Percentiles rank a stretch among this genome's conserved stretches.
Evolutionary conservation across 129 eudicot genomes (phyloP).

Genomic region (Lonicera japonica): DNA sequence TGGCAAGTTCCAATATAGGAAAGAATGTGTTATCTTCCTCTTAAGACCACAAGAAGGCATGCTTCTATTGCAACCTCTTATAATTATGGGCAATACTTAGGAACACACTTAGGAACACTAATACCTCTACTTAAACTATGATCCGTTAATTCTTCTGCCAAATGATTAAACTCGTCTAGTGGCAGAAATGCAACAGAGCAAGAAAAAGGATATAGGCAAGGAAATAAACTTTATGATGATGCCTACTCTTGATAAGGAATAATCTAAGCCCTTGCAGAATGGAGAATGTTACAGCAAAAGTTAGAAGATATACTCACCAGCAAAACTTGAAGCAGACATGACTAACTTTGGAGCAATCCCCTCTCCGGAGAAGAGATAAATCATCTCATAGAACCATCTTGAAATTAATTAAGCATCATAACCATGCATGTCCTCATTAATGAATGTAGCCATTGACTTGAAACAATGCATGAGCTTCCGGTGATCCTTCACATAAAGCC

Average conservation of each 20-base stretch:
- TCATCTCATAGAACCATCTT: too few relatives aligned
- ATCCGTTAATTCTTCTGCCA: too few relatives aligned
- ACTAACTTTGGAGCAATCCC: not conserved
- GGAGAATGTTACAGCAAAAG: not conserved
- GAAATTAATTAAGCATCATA: conserved; percentile 3
- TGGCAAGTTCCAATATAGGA: too few relatives aligned
- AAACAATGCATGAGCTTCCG: conserved; percentile 80
- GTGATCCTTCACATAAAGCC: conserved; percentile 97
- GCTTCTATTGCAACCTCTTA: too few relatives aligned
- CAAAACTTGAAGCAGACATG: not conserved
- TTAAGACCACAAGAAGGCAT: too few relatives aligned
- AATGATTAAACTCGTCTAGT: not conserved
- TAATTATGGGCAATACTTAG: too few relatives aligned
- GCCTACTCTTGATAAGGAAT: too few relatives aligned
- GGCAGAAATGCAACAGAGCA: not conserved
- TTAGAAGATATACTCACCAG: not conserved
- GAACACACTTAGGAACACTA: too few relatives aligned
- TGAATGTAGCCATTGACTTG: conserved; percentile 57
- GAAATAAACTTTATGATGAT: too few relatives aligned
- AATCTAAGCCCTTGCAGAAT: not conserved
- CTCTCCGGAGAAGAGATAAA: too few relatives aligned
- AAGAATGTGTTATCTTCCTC: too few relatives aligned
- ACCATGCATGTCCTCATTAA: conserved; percentile 33
- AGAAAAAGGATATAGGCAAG: not conserved
- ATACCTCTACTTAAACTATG: too few relatives aligned